These are phyloP conservation scores for Gymnopilus dilepis DNA, from an alignment of 768 basidiomycete species.

Conservation along the genomic window DNA sequence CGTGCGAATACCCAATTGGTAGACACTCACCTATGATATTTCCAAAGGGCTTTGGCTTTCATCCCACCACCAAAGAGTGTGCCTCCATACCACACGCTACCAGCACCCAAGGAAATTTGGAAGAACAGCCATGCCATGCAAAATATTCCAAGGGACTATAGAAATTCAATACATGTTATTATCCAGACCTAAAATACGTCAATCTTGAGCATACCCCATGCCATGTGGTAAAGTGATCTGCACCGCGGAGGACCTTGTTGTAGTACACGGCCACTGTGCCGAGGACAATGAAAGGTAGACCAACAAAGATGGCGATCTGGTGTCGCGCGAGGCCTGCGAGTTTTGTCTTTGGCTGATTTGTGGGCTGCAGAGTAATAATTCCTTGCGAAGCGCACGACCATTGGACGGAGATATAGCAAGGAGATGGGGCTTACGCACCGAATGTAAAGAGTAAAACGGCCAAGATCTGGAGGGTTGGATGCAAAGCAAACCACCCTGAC, in stretches of 20 bases:
- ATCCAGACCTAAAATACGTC: not conserved
- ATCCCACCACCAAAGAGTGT: conserved; percentile 70
- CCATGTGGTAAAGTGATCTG: conserved; percentile 72
- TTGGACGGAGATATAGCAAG: not conserved
- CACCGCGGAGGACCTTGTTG: conserved; percentile 58
- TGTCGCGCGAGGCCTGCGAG: conserved; percentile 72
- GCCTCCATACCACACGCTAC: conserved; percentile 81
- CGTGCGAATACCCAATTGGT: not conserved
- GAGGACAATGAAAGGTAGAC: conserved; percentile 59
- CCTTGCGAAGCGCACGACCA: conserved; percentile 42
- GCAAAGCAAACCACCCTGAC: conserved; percentile 68
- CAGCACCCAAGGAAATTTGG: conserved; percentile 68
- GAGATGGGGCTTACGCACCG: conserved; percentile 43
- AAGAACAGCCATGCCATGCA: conserved; percentile 63
- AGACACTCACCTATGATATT: conserved; percentile 71
- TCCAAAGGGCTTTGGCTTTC: conserved; percentile 80
- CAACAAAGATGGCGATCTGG: conserved; percentile 64
- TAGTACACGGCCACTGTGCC: conserved; percentile 67
- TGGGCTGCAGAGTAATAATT: conserved; percentile 78
- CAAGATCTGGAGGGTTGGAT: conserved; percentile 67
- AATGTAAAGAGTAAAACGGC: conserved; percentile 62
- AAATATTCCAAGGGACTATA: conserved; percentile 67
- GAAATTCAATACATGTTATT: not conserved
- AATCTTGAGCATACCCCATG: conserved; percentile 60
- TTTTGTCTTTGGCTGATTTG: conserved; percentile 68